Evolutionary conservation across 139 green algal genomes (phyloP), one percentile per base, ranked within the genome.

Genomic region (Chlamydomonas asymmetrica): DNA sequence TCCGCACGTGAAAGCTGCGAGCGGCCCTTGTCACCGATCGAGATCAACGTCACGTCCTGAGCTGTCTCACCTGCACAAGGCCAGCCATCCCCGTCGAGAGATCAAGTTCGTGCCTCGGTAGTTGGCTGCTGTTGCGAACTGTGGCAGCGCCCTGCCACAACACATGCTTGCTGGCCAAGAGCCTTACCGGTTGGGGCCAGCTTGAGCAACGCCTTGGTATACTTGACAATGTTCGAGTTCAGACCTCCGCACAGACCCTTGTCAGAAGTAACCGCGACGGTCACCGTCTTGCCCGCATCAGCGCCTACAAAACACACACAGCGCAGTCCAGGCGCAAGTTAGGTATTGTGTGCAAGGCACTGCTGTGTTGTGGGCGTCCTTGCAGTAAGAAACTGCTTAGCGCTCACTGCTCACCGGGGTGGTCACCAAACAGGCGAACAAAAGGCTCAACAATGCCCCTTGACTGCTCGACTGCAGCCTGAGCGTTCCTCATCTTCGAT

Each of bases 241-340:
- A 99, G 95, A 56, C 96, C 97, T 73, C 97, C 97, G 83, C 97
- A 99, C 56, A 99, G 89, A 40, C 97, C 97, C 56, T 87, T 90
- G 85, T 99, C 97, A 6, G 94, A 94, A 0, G 94, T 95, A 34
- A 99, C 70, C 7, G 95, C 86, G 20, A 99, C 73, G 4, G 85
- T 92, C 27, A 99, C 64, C 49, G 86, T 89, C 79, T 92, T 94
- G 62, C 61, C 66, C 8, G 68, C 75, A 56, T 56, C 13, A 63
- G 34, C 23, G 61, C 61, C 65, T 22, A 48, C 23, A 61, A 25
- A 22, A 68, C 27, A 22, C 39, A 48, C 61, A 25, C 25, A 29
- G 52, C 52, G 25, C 27, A 25, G 25, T 61, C 27, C 52, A 29
- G 25, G 25, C 52, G 52, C 25, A 61, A 61, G 25, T 29, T 61